Evolutionary conservation across 345 rosid genomes (phyloP).

Genomic region (Eutrema japonicum): DNA sequence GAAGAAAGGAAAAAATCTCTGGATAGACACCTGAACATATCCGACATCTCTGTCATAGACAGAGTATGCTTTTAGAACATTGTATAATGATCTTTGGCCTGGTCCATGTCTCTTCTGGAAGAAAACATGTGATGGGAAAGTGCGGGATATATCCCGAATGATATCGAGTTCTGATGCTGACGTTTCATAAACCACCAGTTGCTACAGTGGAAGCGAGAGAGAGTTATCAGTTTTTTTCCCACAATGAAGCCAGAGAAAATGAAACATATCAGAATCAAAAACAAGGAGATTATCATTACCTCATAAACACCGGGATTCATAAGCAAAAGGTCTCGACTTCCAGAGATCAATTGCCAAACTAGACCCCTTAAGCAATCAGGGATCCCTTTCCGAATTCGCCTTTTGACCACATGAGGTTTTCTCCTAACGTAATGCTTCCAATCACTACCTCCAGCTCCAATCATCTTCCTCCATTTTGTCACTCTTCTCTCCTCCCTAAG

Average conservation of each 20-base stretch:
- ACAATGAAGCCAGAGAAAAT: constrained; percentile 12
- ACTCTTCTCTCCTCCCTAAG: constrained; percentile 85
- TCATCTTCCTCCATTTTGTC: constrained; percentile 98
- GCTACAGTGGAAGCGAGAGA: constrained; percentile 53
- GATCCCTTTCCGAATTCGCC: constrained; percentile 88
- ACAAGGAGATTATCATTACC: constrained; percentile 45
- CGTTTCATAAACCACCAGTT: constrained; percentile 87
- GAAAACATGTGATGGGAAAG: constrained; percentile 96
- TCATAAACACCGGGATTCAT: constrained; percentile 96
- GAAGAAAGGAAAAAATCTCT: background rate
- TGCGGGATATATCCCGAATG: constrained; percentile 92
- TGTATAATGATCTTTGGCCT: constrained; percentile 94
- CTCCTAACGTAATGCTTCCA: constrained; percentile 91
- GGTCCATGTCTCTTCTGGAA: constrained; percentile 99
- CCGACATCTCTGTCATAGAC: constrained; percentile 95
- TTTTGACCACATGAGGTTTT: constrained; percentile 87
- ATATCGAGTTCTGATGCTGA: constrained; percentile 93
- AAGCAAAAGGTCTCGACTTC: constrained; percentile 91
- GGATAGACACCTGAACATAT: constrained; percentile 92
- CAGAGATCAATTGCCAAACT: constrained; percentile 96
- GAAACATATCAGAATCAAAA: constrained; percentile 10
- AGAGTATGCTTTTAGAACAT: constrained; percentile 96
- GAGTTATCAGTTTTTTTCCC: background rate
- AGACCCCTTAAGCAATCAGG: constrained; percentile 99
- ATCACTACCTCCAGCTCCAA: constrained; percentile 94